A percentile compares a stretch with the other conserved stretches of the same genome.
Conservation (phyloP, 306 rosid genomes). For the Chamaecrista fasciculata region DNA sequence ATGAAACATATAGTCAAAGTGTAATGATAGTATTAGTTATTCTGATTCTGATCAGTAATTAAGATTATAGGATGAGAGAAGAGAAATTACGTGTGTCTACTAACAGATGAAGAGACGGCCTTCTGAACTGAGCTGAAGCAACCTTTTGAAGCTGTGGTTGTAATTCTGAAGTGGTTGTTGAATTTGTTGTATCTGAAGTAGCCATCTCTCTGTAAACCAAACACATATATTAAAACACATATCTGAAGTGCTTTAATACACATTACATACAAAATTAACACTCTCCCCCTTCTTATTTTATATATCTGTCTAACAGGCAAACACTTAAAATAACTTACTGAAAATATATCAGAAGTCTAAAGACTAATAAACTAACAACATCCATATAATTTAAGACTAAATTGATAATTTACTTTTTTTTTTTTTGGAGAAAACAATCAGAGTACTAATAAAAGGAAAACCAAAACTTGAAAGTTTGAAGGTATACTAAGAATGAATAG, state of each 20-base stretch:
- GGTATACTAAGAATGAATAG: background rate
- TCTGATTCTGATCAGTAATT: background rate
- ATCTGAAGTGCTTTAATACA: background rate
- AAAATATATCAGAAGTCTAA: too few relatives aligned
- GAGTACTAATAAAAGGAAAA: background rate
- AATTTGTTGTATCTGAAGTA: background rate
- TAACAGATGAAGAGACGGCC: slow-evolving; percentile 29
- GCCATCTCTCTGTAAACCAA: slow-evolving; percentile 29
- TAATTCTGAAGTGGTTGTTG: background rate
- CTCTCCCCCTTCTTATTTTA: background rate
- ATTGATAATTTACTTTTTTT: too few relatives aligned
- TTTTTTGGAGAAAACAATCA: background rate
- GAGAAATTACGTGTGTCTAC: slow-evolving; percentile 24
- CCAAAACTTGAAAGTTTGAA: background rate
- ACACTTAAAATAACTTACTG: background rate
- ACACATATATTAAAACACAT: background rate
- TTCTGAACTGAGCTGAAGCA: slow-evolving; percentile 30
- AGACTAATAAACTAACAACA: too few relatives aligned
- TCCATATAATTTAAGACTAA: too few relatives aligned
- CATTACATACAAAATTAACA: background rate
- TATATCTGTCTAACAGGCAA: background rate
- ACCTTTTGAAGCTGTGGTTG: background rate
- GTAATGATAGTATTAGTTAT: too few relatives aligned
- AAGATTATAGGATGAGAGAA: background rate
- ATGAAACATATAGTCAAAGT: too few relatives aligned